Evolutionary conservation across 208 protist genomes (phyloP).

Genomic region (Leishmania tropica): DNA sequence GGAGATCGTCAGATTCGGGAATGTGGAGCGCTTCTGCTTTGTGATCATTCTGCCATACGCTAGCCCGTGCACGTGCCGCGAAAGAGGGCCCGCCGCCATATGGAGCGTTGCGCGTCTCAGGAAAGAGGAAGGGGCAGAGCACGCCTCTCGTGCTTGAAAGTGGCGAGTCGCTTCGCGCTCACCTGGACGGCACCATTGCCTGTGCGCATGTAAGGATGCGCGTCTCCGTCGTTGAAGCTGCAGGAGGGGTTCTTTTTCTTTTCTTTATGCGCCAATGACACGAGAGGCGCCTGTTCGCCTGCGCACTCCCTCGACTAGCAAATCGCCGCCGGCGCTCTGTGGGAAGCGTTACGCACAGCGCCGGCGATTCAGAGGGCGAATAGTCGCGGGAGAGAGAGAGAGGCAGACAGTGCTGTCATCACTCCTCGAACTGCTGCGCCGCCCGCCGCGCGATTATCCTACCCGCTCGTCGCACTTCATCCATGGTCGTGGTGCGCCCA

Average conservation of each 20-base stretch:
- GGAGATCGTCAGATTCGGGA: background rate
- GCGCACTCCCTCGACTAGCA: background rate
- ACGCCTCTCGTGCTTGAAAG: background rate
- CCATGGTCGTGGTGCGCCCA: constrained; percentile 65
- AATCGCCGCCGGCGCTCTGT: background rate
- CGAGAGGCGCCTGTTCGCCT: background rate
- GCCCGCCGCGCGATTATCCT: constrained; percentile 70
- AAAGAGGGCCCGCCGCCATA: background rate
- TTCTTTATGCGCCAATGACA: background rate
- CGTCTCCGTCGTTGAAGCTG: background rate
- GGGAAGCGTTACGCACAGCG: background rate
- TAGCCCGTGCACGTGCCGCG: background rate
- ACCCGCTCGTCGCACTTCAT: constrained; percentile 66
- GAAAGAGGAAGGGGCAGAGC: background rate
- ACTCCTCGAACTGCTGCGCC: constrained; percentile 83
- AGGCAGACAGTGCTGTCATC: background rate
- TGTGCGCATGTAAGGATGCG: background rate
- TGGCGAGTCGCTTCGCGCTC: background rate
- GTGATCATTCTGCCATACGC: background rate
- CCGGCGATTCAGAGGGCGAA: no score
- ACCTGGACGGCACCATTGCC: background rate
- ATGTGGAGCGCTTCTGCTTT: background rate
- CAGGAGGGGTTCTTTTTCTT: background rate
- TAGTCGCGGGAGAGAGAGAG: background rate
- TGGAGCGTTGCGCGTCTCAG: background rate